phyloP scores from a whole-genome alignment of 345 rosid genomes.

The Stellera chamaejasme region DNA sequence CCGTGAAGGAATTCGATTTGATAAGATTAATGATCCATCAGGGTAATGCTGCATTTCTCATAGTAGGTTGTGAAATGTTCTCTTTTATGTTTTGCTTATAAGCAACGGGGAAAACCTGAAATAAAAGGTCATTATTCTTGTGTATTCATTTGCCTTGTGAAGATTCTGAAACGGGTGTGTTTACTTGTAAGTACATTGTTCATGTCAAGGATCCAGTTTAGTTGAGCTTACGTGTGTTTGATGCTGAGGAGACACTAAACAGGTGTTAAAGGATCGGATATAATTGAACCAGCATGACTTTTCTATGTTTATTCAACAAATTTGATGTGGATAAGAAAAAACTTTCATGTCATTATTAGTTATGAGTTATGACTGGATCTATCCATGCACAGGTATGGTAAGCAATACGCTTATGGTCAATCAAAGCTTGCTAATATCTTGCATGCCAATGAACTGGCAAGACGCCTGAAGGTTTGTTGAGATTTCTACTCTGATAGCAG shows the following conservation, averaged over 20 bases:
- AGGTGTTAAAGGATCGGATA: background rate
- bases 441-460: conserved; percentile 55
- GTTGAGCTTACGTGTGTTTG: background rate
- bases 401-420: conserved; percentile 34
- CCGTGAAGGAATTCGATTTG: conserved; percentile 35
- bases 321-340: too few relatives aligned
- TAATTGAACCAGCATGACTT: background rate
- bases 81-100: too few relatives aligned
- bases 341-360: too few relatives aligned
- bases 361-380: background rate
- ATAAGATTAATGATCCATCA: conserved; percentile 30
- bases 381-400: conserved; percentile 25
- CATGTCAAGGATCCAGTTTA: background rate
- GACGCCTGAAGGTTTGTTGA: conserved; percentile 31
- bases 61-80: too few relatives aligned
- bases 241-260: background rate
- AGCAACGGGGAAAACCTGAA: too few relatives aligned
- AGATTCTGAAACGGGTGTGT: too few relatives aligned
- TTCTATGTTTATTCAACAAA: background rate
- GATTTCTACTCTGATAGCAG: background rate
- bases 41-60: conserved; percentile 13
- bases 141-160: too few relatives aligned
- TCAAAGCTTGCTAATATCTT: conserved; percentile 64
- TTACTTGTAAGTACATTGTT: background rate
- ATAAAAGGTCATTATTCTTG: too few relatives aligned